These are phyloP conservation scores for Centella asiatica DNA, from an alignment of 129 eudicot genomes.

Conservation along the genomic window DNA sequence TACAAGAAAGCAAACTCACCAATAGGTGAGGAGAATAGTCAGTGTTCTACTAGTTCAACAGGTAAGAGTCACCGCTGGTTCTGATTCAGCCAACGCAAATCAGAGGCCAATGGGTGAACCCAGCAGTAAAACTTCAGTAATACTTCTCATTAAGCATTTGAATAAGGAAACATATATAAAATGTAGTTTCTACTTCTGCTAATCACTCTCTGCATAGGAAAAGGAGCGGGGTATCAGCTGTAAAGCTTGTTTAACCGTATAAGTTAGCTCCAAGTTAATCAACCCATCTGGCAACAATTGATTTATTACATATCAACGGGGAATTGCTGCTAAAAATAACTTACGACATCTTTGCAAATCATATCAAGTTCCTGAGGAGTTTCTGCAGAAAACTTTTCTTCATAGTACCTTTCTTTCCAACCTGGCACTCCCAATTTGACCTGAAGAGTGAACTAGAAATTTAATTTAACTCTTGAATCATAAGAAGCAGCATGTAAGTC, in stretches of 20 bases:
- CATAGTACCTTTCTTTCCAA: conserved; percentile 97
- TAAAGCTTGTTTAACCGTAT: background rate
- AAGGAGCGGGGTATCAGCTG: too few relatives aligned
- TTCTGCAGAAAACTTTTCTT: conserved; percentile 77
- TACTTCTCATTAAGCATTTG: too few relatives aligned
- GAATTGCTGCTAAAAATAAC: conserved; percentile 19
- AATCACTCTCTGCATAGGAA: too few relatives aligned
- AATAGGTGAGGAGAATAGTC: too few relatives aligned
- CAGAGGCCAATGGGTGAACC: too few relatives aligned
- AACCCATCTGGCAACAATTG: background rate
- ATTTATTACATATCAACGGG: background rate
- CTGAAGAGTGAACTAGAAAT: conserved; percentile 23
- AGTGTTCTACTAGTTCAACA: too few relatives aligned
- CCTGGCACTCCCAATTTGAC: conserved; percentile 86
- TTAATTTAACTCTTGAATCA: background rate
- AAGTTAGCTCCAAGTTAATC: background rate
- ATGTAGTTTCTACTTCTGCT: too few relatives aligned
- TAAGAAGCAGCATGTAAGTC: background rate
- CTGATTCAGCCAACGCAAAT: too few relatives aligned
- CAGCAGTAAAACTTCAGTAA: too few relatives aligned
- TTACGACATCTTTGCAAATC: conserved; percentile 79
- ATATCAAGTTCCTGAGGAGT: conserved; percentile 72
- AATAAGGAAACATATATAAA: too few relatives aligned
- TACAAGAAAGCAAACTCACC: too few relatives aligned
- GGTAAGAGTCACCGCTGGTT: too few relatives aligned